Evolutionary conservation across 2,329 filamentous ascomycete genomes (phyloP), one percentile per base, ranked within the genome.

Genomic region (Paracorniculantispora psalliotae): DNA sequence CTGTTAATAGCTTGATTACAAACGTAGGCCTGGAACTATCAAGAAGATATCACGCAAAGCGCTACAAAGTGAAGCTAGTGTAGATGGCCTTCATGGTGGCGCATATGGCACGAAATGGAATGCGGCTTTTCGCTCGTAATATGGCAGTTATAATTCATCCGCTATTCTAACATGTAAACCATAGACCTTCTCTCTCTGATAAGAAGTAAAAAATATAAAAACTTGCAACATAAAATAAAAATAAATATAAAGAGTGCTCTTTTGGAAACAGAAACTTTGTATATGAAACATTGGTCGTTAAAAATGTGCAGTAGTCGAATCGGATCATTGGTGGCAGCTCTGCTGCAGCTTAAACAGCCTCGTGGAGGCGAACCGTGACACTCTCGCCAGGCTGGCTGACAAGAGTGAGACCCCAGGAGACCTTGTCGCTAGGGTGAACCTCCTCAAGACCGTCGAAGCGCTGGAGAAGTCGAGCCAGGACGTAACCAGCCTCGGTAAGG

Each of bases 401-500:
- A 25, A 59, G 30, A 1, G 56, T 59, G 5, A 59, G 56, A 13
- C 56, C 53, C 59, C 59, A 57, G 10, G 59, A 60, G 21, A 57
- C 41, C 47, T 60, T 57, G 30, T 52, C 26, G 37, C 59, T 46
- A 13, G 53, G 30, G 28, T 26, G 41, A 3, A 47, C 28, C 25
- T 56, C 59, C 21, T 64, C 63, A 13, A 64, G 28, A 5, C 55
- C 61, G 35, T 64, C 63, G 7, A 64, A 63, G 35, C 63, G 58
- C 60, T 65, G 63, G 15, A 61, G 49, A 50, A 64, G 57, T 28
- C 61, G 50, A 21, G 61, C 58, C 3, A 64, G 30, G 13, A 64
- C 62, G 9, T 65, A 65, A 1, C 57, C 63, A 1, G 62, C 62
- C 56, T 70, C 67, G 43, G 68, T 65, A 41, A 71, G 68, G 63